Base-by-base conservation (phyloP, 805 yeast species). In the Hyphopichia homilentoma region DNA sequence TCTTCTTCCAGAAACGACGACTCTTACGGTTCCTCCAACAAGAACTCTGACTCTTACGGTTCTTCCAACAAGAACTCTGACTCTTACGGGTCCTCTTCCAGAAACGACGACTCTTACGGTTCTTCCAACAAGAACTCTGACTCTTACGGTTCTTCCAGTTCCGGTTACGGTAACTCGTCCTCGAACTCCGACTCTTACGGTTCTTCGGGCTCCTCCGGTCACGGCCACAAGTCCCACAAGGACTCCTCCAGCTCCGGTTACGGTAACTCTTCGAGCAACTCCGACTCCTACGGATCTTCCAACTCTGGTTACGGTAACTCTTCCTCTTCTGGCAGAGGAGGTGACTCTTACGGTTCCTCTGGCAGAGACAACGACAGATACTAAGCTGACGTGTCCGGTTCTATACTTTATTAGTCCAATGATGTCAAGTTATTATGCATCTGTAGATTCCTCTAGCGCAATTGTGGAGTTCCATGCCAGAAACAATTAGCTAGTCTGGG, bases 241-340 rank as follows among this genome's bases (percentile, higher is more conserved):
- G 61, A 59, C 6, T 52, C 57, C 11, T 44, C 52, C 25, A 40
- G 45, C 40, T 57, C 58, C 39, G 65, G 63, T 27, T 54, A 57
- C 24, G 62, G 61, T 28, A 44, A 46, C 35, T 48, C 55, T 14
- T 43, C 39, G 15, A 41, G 36, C 9, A 23, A 41, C 30, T 35
- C 47, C 7, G 45, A 42, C 38, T 36, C 41, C 13, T 39, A 39
- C 30, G 41, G 43, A 16, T 44, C 48, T n/a, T 23, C 31, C 23
- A 35, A 36, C 38, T 21, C 18, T 13, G 45, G 36, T 32, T 38
- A 43, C 9, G 44, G 36, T 32, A 46, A 48, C 4, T 39, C 45
- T 17, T 39, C 44, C 20, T 29, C 28, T 13, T 31, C 36, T 21
- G 19, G 29, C 28, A 25, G 35, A n/a, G 34, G 36, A 29, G 27